phyloP scores from a whole-genome alignment of 2,329 filamentous ascomycete genomes.

The Colletotrichum siamense region DNA sequence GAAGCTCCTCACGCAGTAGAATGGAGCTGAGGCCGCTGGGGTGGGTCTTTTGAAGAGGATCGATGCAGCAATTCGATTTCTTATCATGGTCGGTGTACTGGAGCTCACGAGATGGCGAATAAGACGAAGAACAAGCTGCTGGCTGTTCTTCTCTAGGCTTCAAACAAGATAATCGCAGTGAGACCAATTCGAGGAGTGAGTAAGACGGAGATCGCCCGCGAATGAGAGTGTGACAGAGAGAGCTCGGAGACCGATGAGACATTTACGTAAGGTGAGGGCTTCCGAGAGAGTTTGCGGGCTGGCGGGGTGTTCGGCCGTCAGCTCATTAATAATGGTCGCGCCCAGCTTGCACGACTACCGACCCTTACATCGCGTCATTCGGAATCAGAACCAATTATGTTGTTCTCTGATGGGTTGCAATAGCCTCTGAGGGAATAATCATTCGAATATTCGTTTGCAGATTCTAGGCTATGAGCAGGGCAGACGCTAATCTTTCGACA shows the following conservation, averaged over 20 bases:
- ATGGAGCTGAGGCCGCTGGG: neutral
- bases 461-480: neutral
- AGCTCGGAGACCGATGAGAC: constrained; percentile 1
- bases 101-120: neutral
- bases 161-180: too few species aligned
- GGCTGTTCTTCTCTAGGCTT: neutral
- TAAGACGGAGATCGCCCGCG: neutral
- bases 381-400: neutral
- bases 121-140: neutral
- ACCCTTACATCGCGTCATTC: neutral
- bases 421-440: neutral
- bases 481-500: neutral
- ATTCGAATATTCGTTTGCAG: neutral
- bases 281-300: neutral
- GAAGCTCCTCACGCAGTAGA: neutral
- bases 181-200: neutral
- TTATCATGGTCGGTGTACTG: neutral
- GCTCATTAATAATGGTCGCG: neutral
- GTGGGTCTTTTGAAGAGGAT: neutral
- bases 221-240: neutral
- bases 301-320: neutral
- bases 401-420: neutral
- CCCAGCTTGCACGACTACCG: neutral
- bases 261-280: constrained; percentile 1
- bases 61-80: neutral